phyloP scores from a whole-genome alignment of 1,284 basidiomycete genomes.

The Thelephora terrestris region DNA sequence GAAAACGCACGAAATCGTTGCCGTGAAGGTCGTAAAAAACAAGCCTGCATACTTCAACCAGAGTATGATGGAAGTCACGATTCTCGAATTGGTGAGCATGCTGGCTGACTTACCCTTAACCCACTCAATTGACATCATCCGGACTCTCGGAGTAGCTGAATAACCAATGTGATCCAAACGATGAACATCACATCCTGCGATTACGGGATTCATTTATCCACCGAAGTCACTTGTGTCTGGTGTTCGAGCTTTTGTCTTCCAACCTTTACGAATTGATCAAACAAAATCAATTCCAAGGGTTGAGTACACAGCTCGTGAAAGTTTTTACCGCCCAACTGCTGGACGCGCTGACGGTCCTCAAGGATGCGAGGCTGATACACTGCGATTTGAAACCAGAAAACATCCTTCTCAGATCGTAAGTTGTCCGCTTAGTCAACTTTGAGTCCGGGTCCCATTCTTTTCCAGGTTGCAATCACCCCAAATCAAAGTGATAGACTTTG shows the following conservation, averaged over 20 bases:
- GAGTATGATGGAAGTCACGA: conserved; percentile 99
- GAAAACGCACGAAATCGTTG: conserved; percentile 97
- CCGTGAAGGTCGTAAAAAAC: conserved; percentile 99
- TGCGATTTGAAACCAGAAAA: conserved; percentile 98
- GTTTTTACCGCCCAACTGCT: conserved; percentile 96
- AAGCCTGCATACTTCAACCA: conserved; percentile 99
- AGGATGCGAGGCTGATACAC: conserved; percentile 93
- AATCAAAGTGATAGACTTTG: conserved; percentile 99
- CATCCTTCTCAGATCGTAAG: conserved; percentile 87
- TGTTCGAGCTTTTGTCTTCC: conserved; percentile 94
- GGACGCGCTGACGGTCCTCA: conserved; percentile 87
- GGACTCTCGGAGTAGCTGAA: conserved; percentile 58
- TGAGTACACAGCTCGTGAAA: conserved; percentile 94
- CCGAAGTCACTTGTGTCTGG: conserved; percentile 91
- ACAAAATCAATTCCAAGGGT: conserved; percentile 98
- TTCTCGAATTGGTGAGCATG: conserved; percentile 78
- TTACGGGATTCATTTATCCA: conserved; percentile 96
- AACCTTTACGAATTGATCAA: conserved; percentile 99
- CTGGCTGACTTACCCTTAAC: background rate
- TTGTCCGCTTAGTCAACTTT: conserved; percentile 11
- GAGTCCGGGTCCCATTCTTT: conserved; percentile 2
- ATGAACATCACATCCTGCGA: conserved; percentile 95
- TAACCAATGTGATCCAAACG: conserved; percentile 84
- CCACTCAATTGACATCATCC: background rate
- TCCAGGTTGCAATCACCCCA: conserved; percentile 88